Evolutionary conservation across 2,329 filamentous ascomycete genomes (phyloP), one percentile per base, ranked within the genome.

Genomic region (Diplodia seriata): DNA sequence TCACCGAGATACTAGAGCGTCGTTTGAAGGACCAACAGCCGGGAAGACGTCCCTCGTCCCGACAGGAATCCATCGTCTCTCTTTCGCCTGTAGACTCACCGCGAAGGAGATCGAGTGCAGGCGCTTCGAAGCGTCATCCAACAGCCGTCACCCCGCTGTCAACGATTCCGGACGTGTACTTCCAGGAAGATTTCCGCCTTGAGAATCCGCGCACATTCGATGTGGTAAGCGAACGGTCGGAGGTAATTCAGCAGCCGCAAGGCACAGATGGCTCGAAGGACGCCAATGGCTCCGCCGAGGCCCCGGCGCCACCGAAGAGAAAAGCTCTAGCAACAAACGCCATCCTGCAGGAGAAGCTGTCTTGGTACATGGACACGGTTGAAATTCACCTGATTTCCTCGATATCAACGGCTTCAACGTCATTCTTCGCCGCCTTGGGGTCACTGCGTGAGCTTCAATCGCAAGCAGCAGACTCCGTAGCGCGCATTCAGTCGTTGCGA

Each of bases 361-460:
- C 95, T 0, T 99, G 95, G 95, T 99, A 99, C 78, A 97, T 99
- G 93, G 95, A 99, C 77, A 99, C 95, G 0, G 93, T 99, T 26
- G 95, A 99, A 77, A 93, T 99, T 66, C 95, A 99, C 77, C 84
- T 99, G 8, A 97, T 99, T 73, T 93, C 92, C 38, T 97, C 94
- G 0, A 99, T 99, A 70, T 98, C 94, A 2, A 93, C 92, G 0
- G 95, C 95, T 1, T 98, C 95, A 0, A 93, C 93, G 0, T 97
- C 94, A 0, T 99, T 99, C 79, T 99, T 99, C 75, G 94, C 93
- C 0, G 95, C 95, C 0, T 83, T 99, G 0, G 94, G 95, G 0
- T 97, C 94, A 0, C 82, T 99, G 40, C 91, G 93, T 71, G 93
- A 97, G 76, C 83, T 99, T 12, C 94, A 99, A 76, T 90, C 90